phyloP scores from a whole-genome alignment of 2,329 filamentous ascomycete genomes.

The Nigrospora sphaerica region DNA sequence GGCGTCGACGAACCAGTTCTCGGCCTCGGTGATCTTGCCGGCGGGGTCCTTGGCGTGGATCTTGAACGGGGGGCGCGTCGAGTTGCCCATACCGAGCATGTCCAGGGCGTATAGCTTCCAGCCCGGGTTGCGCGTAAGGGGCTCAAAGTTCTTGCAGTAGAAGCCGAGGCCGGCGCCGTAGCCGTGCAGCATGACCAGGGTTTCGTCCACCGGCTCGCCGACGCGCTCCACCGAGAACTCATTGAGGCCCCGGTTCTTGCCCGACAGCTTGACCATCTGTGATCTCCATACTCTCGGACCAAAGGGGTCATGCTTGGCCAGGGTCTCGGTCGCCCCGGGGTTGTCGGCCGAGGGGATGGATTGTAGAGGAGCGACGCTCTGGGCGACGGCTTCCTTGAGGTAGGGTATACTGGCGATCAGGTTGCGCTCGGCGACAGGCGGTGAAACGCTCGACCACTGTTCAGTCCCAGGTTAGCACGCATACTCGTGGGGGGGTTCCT shows the following conservation, averaged over 20 bases:
- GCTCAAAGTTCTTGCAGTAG: conserved; percentile 97
- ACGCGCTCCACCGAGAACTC: conserved; percentile 86
- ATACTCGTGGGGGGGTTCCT: not conserved
- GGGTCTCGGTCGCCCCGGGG: conserved; percentile 34
- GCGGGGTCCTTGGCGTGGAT: conserved; percentile 76
- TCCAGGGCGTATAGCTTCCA: conserved; percentile 94
- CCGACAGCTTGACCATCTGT: conserved; percentile 74
- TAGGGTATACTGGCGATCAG: conserved; percentile 84
- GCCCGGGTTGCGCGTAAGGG: conserved; percentile 66
- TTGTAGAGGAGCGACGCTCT: conserved; percentile 26
- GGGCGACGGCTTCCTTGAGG: conserved; percentile 64
- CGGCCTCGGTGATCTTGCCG: conserved; percentile 78
- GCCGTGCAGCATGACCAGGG: conserved; percentile 90
- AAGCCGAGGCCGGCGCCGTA: conserved; percentile 95
- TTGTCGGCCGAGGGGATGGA: conserved; percentile 27
- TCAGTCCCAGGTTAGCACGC: conserved; percentile 3
- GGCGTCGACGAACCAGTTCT: conserved; percentile 93
- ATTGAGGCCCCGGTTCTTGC: conserved; percentile 82
- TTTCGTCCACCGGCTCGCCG: conserved; percentile 73
- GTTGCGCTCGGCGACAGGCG: conserved; percentile 76
- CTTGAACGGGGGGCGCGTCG: conserved; percentile 73
- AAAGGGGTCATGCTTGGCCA: conserved; percentile 61
- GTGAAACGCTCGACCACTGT: conserved; percentile 80
- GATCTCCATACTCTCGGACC: conserved; percentile 83
- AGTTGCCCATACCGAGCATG: conserved; percentile 90